Base-by-base conservation (phyloP, 805 yeast species). In the Candida vaughaniae region DNA sequence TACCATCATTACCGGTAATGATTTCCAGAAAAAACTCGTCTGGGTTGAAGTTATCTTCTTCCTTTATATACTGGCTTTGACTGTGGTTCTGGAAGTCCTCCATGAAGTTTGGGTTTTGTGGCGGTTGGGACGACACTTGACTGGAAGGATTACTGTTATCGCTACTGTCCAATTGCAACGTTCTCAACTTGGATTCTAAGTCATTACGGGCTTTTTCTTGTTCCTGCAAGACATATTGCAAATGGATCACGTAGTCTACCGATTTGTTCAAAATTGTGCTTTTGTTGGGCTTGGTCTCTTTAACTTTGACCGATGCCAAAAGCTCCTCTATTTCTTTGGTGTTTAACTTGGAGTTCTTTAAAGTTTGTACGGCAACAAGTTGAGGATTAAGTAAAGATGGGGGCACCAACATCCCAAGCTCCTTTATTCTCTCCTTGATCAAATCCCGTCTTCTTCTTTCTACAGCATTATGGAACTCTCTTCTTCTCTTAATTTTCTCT, bases 401-500 rank as follows among this genome's bases (percentile, higher is more conserved):
- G 1, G 97, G 97, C 1, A 90, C 85, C 33, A 90, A 68, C 16
- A 75, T 62, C 1, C 95, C 91, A 51, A 90, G 66, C 49, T 87
- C 95, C 55, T 84, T 83, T 44, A 90, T 89, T 51, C 86, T 80
- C 52, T 85, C 95, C 56, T 90, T 89, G 53, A 90, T 90, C 49
- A 87, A 70, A 58, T 91, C 98, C 45, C 98, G 73, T 54, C 98
- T 75, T 49, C 96, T 73, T 51, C 96, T 74, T 60, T 90, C 98
- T 4, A 90, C 97, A 1, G 95, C 96, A 55, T 90, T 90, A 59
- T 90, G 98, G 44, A 88, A 82, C 55, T 89, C 96, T 42, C 95
- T 67, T 45, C 96, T 73, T 45, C 95, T 73, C 43, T 79, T 76
- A 36, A 85, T 58, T 53, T 84, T 85, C 41, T 83, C 88, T 36